Conservation (phyloP, 139 green algal genomes). For the Pleodorina starrii region DNA sequence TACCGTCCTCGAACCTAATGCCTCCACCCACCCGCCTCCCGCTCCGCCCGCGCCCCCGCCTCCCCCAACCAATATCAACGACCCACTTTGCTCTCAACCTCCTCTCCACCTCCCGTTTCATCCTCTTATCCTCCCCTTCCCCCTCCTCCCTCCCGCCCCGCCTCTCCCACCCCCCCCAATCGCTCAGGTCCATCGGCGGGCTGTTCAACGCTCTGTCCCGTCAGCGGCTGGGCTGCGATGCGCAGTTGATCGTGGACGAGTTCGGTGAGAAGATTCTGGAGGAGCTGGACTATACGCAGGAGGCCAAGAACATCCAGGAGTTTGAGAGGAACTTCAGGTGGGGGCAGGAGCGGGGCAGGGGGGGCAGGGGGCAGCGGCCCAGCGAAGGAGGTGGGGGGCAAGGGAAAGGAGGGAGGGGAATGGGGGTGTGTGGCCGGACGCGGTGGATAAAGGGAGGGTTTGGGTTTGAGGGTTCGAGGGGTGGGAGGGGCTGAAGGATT, state of each 20-base stretch:
- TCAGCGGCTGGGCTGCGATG: conserved; percentile 93
- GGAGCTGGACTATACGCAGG: conserved; percentile 98
- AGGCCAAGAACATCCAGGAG: conserved; percentile 96
- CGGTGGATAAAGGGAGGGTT: too few relatives aligned
- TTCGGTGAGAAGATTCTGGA: conserved; percentile 99
- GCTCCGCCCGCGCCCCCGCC: too few relatives aligned
- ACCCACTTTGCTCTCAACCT: too few relatives aligned
- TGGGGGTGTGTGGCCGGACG: too few relatives aligned
- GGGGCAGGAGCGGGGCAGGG: not conserved
- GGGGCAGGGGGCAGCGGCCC: not conserved
- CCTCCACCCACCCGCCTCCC: too few relatives aligned
- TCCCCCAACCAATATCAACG: too few relatives aligned
- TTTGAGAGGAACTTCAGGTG: conserved; percentile 94
- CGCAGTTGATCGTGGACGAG: conserved; percentile 98
- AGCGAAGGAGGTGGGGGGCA: too few relatives aligned
- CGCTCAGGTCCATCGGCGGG: conserved; percentile 66
- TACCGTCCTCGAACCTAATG: too few relatives aligned
- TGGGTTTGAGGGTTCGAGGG: too few relatives aligned
- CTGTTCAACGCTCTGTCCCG: conserved; percentile 82
- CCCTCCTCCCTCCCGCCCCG: not conserved
- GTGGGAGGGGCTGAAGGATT: too few relatives aligned
- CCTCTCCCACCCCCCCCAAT: not conserved
- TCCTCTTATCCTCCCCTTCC: not conserved
- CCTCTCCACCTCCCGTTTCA: too few relatives aligned
- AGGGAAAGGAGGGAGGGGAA: too few relatives aligned